phyloP scores from a whole-genome alignment of 176 grass and related monocot genomes.

The Rhynchospora pubera region DNA sequence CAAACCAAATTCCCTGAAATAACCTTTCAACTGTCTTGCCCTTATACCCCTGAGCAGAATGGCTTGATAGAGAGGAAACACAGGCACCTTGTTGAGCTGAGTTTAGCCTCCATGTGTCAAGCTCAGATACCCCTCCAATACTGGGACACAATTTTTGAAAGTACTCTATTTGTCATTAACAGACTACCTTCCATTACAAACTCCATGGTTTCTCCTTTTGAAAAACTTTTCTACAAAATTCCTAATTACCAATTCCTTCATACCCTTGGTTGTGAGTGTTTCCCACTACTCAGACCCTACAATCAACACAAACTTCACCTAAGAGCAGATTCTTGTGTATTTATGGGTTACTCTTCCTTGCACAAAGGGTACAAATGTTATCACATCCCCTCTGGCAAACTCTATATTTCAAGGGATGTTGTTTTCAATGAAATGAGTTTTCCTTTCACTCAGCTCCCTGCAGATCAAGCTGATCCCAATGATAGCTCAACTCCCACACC shows the following conservation, averaged over 20 bases:
- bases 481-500: too few relatives aligned
- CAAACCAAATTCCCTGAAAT: neutral
- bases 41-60: neutral
- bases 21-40: neutral
- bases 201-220: neutral
- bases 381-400: rapidly evolving
- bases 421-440: neutral
- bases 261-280: neutral
- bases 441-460: neutral
- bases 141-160: too few relatives aligned
- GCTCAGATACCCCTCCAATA: too few relatives aligned
- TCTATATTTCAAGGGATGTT: neutral
- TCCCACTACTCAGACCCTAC: neutral
- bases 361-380: neutral
- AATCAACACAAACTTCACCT: neutral
- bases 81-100: too few relatives aligned
- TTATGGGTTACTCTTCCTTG: neutral
- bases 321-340: neutral
- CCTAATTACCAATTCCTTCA: neutral
- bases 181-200: neutral
- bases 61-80: neutral
- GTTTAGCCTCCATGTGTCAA: too few relatives aligned
- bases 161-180: neutral
- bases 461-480: too few relatives aligned
- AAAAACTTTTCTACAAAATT: neutral